Evolutionary conservation across 306 rosid genomes (phyloP).

Genomic region (Ochetophila trinervis): DNA sequence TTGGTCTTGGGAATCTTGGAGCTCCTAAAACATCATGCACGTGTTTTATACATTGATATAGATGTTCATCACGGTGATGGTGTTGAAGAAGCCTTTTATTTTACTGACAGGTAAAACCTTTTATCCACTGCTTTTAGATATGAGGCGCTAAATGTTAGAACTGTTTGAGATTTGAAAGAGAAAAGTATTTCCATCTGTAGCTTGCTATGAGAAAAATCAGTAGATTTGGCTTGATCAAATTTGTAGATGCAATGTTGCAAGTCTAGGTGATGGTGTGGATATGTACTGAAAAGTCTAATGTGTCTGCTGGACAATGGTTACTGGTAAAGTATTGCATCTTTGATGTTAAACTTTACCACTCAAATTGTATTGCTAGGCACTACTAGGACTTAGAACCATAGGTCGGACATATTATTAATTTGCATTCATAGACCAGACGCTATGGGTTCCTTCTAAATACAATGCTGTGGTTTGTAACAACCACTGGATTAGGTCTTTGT

Average conservation of each 20-base stretch:
- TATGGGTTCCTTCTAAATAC: neutral
- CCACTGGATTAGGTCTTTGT: neutral
- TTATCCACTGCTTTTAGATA: conserved; percentile 9
- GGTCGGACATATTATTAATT: neutral
- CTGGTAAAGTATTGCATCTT: conserved; percentile 1
- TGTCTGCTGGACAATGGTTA: neutral
- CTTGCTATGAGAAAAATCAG: neutral
- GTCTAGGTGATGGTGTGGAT: too few relatives aligned
- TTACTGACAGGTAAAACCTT: conserved; percentile 82
- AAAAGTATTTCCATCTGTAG: neutral
- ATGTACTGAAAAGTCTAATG: neutral
- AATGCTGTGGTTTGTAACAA: conserved; percentile 1
- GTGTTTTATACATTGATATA: conserved; percentile 94
- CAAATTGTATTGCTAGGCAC: neutral
- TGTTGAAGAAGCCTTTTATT: conserved; percentile 97
- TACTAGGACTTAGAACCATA: neutral
- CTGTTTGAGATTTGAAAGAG: neutral
- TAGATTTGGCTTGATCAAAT: neutral
- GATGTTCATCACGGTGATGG: conserved; percentile 99
- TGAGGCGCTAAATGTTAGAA: neutral
- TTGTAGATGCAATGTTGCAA: too few relatives aligned
- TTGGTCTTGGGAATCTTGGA: conserved; percentile 93
- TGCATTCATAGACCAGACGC: neutral
- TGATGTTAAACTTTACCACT: neutral
- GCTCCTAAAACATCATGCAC: conserved; percentile 89